Evolutionary conservation across 2,329 filamentous ascomycete species (phyloP).

Genomic region (Graphilbum fragrans): DNA sequence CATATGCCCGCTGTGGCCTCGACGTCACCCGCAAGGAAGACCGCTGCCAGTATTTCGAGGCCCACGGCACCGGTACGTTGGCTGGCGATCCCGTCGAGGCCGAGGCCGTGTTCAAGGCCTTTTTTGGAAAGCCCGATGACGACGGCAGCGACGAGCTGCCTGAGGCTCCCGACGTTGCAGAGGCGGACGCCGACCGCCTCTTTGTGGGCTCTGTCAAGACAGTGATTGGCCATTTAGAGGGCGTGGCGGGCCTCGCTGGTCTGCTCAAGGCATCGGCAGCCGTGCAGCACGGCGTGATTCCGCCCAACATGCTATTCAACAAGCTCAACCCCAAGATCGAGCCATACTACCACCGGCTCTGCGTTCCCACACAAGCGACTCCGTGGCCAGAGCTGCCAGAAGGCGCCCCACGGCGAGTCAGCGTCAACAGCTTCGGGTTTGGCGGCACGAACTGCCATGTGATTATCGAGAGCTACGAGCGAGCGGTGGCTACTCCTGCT

Average conservation of each 20-base stretch:
- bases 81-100: conserved; percentile 22
- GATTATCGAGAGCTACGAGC: conserved; percentile 22
- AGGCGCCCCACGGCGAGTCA: conserved; percentile 14
- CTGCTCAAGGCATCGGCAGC: conserved; percentile 27
- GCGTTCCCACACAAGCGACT: conserved; percentile 22
- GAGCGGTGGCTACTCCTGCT: not conserved
- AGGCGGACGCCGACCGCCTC: not conserved
- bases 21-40: conserved; percentile 6
- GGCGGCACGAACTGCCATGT: conserved; percentile 18
- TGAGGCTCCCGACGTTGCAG: no score
- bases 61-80: conserved; percentile 25
- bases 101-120: conserved; percentile 19
- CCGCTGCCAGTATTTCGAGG: conserved; percentile 21
- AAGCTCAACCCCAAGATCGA: conserved; percentile 31
- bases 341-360: conserved; percentile 24
- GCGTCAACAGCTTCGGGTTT: conserved; percentile 34
- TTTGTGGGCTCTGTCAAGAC: conserved; percentile 25
- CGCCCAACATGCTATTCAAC: conserved; percentile 30
- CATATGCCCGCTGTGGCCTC: conserved; percentile 9
- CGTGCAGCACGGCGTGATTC: conserved; percentile 21
- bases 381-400: conserved; percentile 14
- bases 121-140: conserved; percentile 8
- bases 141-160: conserved; percentile 7
- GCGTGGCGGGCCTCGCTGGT: conserved; percentile 30
- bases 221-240: conserved; percentile 33